A percentile compares a stretch with the other conserved stretches of the same genome.
phyloP scores from a whole-genome alignment of 1,139 yeast species.

The Nakaseomyces uthaithaninus region DNA sequence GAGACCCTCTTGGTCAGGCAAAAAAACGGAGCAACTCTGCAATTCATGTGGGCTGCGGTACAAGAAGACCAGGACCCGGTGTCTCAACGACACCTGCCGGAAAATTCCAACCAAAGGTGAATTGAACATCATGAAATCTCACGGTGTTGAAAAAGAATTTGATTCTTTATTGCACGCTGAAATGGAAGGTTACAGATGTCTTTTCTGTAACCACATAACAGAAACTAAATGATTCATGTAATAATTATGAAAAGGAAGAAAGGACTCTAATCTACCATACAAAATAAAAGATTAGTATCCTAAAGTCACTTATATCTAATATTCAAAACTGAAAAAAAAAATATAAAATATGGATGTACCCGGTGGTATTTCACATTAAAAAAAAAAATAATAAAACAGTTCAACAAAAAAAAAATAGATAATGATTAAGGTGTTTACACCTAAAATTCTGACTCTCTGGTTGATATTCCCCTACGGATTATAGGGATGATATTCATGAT shows the following conservation, averaged over 20 bases:
- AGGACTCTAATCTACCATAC: background rate
- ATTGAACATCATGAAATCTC: slow-evolving; percentile 72
- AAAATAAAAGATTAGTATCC: background rate
- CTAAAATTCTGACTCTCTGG: too few relatives aligned
- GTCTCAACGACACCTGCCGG: slow-evolving; percentile 65
- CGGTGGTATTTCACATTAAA: too few relatives aligned
- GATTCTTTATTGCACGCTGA: slow-evolving; percentile 14
- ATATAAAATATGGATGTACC: too few relatives aligned
- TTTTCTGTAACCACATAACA: slow-evolving; percentile 27
- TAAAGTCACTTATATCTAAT: background rate
- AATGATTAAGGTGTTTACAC: too few relatives aligned
- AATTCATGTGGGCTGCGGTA: slow-evolving; percentile 93
- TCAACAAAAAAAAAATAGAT: too few relatives aligned
- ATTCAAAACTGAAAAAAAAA: too few relatives aligned
- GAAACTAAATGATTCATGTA: slow-evolving; percentile 17
- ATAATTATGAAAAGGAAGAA: background rate
- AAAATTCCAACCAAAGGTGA: slow-evolving; percentile 96
- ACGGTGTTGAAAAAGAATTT: slow-evolving; percentile 19
- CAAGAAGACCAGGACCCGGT: slow-evolving; percentile 88
- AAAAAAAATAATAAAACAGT: too few relatives aligned
- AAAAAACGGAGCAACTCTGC: slow-evolving; percentile 83
- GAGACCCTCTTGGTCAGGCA: slow-evolving; percentile 92
- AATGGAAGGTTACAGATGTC: slow-evolving; percentile 24
- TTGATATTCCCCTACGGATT: too few relatives aligned
- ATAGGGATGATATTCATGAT: too few relatives aligned